A percentile compares a stretch with the other conserved stretches of the same genome.
These are phyloP conservation scores for Flaveria ramosissima DNA, from an alignment of 129 eudicot genomes.

Conservation along the genomic window DNA sequence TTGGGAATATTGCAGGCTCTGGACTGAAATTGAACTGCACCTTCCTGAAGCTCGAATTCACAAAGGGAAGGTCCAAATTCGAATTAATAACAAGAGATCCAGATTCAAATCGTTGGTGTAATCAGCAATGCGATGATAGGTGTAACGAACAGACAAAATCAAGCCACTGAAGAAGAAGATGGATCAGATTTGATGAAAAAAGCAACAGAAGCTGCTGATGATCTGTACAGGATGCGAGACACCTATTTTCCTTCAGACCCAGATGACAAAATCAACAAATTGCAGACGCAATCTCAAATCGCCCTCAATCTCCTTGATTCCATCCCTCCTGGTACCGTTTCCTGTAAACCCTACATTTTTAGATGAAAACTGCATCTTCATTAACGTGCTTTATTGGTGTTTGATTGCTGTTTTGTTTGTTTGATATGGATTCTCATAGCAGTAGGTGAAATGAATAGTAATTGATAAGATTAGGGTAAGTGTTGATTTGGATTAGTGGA, in stretches of 20 bases:
- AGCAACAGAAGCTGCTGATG: constrained; percentile 57
- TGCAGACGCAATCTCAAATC: constrained; percentile 51
- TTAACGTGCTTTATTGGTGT: neutral
- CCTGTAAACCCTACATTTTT: neutral
- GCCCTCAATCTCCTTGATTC: constrained; percentile 79
- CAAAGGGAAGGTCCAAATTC: neutral
- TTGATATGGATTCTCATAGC: neutral
- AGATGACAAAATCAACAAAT: constrained; percentile 48
- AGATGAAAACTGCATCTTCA: neutral
- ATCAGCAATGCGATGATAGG: constrained; percentile 20
- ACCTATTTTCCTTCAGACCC: constrained; percentile 66
- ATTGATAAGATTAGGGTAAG: constrained; percentile 14
- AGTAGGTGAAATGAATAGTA: neutral
- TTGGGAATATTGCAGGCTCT: too few species aligned
- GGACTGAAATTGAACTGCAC: neutral
- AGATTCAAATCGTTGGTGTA: neutral
- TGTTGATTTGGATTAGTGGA: constrained; percentile 8
- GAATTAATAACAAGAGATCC: neutral
- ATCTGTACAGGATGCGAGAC: constrained; percentile 73
- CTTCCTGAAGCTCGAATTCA: neutral
- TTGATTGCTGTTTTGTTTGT: neutral
- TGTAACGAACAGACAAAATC: constrained; percentile 32
- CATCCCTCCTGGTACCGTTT: constrained; percentile 67
- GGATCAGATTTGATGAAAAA: constrained; percentile 45
- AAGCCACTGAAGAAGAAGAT: constrained; percentile 10